Evolutionary conservation across 2,329 filamentous ascomycete genomes (phyloP).

Genomic region (Ascochyta clinopodiicola): DNA sequence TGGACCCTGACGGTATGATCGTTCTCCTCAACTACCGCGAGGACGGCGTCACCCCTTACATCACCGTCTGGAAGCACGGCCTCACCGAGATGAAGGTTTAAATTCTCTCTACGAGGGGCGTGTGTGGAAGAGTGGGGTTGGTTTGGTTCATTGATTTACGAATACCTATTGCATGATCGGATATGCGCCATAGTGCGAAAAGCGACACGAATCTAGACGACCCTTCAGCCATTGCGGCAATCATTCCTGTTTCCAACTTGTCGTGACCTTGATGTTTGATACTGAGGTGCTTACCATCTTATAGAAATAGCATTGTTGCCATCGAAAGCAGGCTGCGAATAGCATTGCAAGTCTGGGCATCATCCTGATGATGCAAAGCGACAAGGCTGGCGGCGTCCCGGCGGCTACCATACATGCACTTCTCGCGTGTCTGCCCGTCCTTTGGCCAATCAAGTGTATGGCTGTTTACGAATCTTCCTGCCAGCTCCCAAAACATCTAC

Average conservation of each 20-base stretch:
- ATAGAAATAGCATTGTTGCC: not conserved
- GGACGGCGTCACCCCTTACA: slow-evolving; percentile 88
- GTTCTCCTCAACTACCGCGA: slow-evolving; percentile 97
- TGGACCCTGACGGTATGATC: slow-evolving; percentile 94
- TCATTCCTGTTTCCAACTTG: not conserved
- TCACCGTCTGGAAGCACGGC: slow-evolving; percentile 96
- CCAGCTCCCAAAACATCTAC: not conserved
- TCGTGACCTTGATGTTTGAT: not conserved
- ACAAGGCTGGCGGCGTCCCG: not conserved
- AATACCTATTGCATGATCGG: slow-evolving; percentile 48
- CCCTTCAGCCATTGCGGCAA: slow-evolving; percentile 25
- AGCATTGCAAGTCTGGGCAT: not conserved
- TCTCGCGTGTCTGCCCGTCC: not conserved
- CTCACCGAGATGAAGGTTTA: slow-evolving; percentile 91
- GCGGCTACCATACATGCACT: slow-evolving; percentile 3
- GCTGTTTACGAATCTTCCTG: not conserved
- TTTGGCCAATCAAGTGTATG: not conserved
- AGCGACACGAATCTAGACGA: slow-evolving; percentile 43
- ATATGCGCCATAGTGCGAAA: slow-evolving; percentile 46
- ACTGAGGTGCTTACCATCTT: too few species aligned
- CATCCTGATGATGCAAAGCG: not conserved
- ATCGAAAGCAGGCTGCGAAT: not conserved
- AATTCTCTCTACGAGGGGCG: slow-evolving; percentile 17
- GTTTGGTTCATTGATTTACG: slow-evolving; percentile 43
- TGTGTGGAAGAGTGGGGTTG: slow-evolving; percentile 28